Evolutionary conservation across 441 rosid genomes (phyloP), one percentile per base, ranked within the genome.

Genomic region (Syzygium malaccense): DNA sequence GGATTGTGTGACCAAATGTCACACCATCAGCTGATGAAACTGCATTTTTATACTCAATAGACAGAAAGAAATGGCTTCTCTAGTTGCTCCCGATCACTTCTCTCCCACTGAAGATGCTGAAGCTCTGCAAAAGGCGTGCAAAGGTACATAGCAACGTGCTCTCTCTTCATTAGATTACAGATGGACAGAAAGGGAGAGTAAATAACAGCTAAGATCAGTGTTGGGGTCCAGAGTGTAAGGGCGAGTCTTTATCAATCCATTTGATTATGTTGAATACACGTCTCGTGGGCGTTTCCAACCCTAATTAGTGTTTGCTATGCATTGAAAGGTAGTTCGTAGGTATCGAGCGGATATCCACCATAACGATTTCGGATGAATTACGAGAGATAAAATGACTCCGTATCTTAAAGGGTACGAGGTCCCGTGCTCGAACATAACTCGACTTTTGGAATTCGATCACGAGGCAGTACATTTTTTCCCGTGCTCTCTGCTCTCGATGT

Each of bases 21-120:
- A 26, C 66, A 10, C 30, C 19, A 18, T 28, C 57, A 25, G 37
- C 37, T 53, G 19, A 11, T 13, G 20, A 55, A 57, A 32, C 49
- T 54, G 48, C 37, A 32, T 30, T 19, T 55, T 54, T 4, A n/a
- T 7, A 3, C 60, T 26, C 37, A 18, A 6, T n/a, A 54, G 26
- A 0, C 0, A n/a, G 60, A 33, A 8, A 19, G 9, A 41, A 87
- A 94, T 94, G 96, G 93, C 95, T 26, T 91, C 90, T 56, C 84
- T 91, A 13, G 51, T 66, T 58, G 91, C 93, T n/a, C 94, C 95
- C 41, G 60, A 4, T 55, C 56, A 91, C 58, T 53, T 56, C 66
- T 87, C 91, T 14, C 88, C 92, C 53, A 57, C 49, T 83, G 93
- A 89, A 89, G 96, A 94, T 91, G 96, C 95, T 8, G 91, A 92